phyloP scores from a whole-genome alignment of 164 flowering plant genomes.

The Magnolia kwangsiensis region DNA sequence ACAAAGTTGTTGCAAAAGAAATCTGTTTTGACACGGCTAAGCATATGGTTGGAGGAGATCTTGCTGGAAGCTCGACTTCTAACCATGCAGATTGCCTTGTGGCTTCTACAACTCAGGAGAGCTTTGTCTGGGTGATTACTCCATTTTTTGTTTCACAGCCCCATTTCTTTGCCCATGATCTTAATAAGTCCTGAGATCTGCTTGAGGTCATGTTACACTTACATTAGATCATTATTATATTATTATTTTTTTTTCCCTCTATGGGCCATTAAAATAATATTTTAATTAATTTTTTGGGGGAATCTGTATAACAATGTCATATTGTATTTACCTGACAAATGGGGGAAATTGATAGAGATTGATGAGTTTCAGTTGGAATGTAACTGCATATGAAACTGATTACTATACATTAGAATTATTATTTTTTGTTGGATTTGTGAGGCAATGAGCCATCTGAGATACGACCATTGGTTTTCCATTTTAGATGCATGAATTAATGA shows the following conservation, averaged over 20 bases:
- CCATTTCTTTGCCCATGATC: background rate
- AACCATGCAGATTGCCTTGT: constrained; percentile 61
- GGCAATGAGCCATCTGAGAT: no score
- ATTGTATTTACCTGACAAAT: no score
- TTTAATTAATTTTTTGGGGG: no score
- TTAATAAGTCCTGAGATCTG: background rate
- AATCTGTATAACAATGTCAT: no score
- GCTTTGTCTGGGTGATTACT: constrained; percentile 29
- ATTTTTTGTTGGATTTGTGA: no score
- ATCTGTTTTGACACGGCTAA: constrained; percentile 43
- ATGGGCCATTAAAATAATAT: background rate
- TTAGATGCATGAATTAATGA: no score
- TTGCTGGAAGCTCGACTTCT: constrained; percentile 58
- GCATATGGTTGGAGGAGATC: constrained; percentile 54
- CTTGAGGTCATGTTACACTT: background rate
- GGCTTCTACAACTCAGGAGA: constrained; percentile 65
- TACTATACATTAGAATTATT: no score
- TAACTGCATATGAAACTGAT: no score
- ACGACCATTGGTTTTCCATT: no score
- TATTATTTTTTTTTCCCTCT: background rate
- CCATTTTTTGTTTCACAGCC: background rate
- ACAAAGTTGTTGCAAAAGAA: constrained; percentile 47
- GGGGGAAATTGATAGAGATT: no score
- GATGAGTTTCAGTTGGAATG: no score
- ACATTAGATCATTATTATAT: background rate